Evolutionary conservation across 2,329 filamentous ascomycete genomes (phyloP).

Genomic region (Colletotrichum ledebouriae): DNA sequence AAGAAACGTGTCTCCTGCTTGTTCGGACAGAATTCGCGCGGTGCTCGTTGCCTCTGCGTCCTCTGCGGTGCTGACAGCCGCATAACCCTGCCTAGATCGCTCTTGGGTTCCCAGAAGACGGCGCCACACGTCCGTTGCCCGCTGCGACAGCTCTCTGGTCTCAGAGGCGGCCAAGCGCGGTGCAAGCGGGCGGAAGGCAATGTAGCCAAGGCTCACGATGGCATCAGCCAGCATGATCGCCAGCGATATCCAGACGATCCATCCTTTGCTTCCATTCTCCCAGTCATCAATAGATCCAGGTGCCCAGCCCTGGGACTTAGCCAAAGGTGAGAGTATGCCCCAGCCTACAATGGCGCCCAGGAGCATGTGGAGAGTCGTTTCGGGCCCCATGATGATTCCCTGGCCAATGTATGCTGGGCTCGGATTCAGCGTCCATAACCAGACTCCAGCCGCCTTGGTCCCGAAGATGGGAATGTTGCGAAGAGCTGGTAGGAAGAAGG

Average conservation of each 20-base stretch:
- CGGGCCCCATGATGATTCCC: conserved; percentile 97
- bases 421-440: conserved; percentile 97
- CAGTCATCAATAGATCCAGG: conserved; percentile 88
- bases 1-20: background rate
- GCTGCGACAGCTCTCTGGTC: conserved; percentile 12
- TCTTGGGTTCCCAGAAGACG: background rate
- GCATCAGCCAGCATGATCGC: conserved; percentile 98
- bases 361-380: conserved; percentile 96
- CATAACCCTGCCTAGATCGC: conserved; percentile 16
- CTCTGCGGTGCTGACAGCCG: conserved; percentile 30
- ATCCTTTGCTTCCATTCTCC: conserved; percentile 94
- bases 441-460: conserved; percentile 76
- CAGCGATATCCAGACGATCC: conserved; percentile 97
- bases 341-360: conserved; percentile 90
- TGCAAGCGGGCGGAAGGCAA: conserved; percentile 73
- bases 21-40: conserved; percentile 23
- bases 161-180: background rate
- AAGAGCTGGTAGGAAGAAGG: conserved; percentile 90
- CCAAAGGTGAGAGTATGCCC: conserved; percentile 90
- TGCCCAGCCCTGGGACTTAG: conserved; percentile 89
- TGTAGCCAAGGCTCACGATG: conserved; percentile 86
- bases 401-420: conserved; percentile 98
- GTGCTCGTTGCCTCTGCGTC: conserved; percentile 18
- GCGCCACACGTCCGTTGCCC: background rate
- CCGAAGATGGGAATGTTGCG: conserved; percentile 92